Percentiles rank a stretch among this genome's conserved stretches.
Evolutionary conservation across 148 eudicot genomes (phyloP).

Genomic region (Agrostemma githago): DNA sequence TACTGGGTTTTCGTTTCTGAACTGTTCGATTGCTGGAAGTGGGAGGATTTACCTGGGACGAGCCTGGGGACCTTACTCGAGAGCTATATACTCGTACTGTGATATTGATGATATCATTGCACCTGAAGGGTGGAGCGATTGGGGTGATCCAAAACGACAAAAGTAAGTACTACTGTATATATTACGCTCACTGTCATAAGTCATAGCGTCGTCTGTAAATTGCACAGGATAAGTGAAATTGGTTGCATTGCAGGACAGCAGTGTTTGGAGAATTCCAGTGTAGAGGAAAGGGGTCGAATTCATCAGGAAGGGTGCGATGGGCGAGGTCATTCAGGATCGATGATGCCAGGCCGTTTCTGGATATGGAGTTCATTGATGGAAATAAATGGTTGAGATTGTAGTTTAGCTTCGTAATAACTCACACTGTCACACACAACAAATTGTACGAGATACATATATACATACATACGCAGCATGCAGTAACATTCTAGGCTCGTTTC

Average conservation of each 20-base stretch:
- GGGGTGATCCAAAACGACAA: constrained; percentile 47
- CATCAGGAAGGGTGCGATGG: constrained; percentile 54
- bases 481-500: neutral
- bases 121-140: constrained; percentile 77
- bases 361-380: constrained; percentile 59
- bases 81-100: constrained; percentile 58
- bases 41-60: constrained; percentile 60
- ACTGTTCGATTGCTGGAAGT: constrained; percentile 62
- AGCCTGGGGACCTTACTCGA: constrained; percentile 90
- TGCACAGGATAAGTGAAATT: neutral
- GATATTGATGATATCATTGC: constrained; percentile 50
- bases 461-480: neutral
- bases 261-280: constrained; percentile 72
- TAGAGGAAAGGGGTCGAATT: constrained; percentile 64
- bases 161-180: constrained; percentile 30
- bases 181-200: too few species aligned
- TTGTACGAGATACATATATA: neutral
- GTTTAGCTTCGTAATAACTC: constrained; percentile 17
- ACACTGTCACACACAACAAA: neutral
- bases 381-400: constrained; percentile 71
- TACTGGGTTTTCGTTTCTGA: constrained; percentile 80
- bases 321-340: constrained; percentile 41
- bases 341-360: constrained; percentile 53
- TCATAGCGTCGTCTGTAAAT: neutral
- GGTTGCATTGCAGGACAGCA: constrained; percentile 40